Evolutionary conservation across 2,329 filamentous ascomycete species (phyloP), one percentile per base, ranked within the genome.

Genomic region (Aspergillus sojae): DNA sequence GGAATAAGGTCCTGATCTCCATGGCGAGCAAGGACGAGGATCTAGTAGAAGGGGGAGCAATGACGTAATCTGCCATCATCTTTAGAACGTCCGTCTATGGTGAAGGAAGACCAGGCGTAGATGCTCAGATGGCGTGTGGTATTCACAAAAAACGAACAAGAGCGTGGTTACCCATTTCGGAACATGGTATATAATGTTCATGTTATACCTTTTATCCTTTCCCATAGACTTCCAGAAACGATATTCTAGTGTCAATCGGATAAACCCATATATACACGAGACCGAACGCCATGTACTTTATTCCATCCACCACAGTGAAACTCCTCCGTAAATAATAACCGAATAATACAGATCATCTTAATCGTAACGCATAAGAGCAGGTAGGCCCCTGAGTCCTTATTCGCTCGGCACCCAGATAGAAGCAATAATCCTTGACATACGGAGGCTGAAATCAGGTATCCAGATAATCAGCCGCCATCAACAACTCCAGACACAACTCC

Each of bases 401-500:
- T 23, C 55, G 26, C 36, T 23, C 36, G 16, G 19, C 39, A 41
- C 2, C 39, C 39, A n/a, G 10, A 19, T 19, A n/a, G 7, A 19
- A 23, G 1, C 7, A 5, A 23, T 12, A 5, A 23, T 12, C n/a
- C 1, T 3, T 41, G 9, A 41, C n/a, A 28, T 23, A 34, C 21
- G 28, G 36, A 46, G 41, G 36, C 23, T 57, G 30, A n/a, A 41
- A 30, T 63, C 60, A 74, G 71, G 79, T 81, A 75, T 87, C 83
- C 71, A 91, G 71, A 76, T 88, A 91, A 79, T 91, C 88, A 19
- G 88, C 88, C 30, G 88, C 88, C 81, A 89, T 88, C 71, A 90
- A 74, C 65, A 91, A 70, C 73, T 90, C 88, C 68, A 91, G 70
- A 69, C 87, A 89, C 58, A 90, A 72, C 77, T 90, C 88, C 2